These are phyloP conservation scores for Gamsiella multidivaricata DNA, from an alignment of 192 early-diverging fungal species.

Conservation along the genomic window DNA sequence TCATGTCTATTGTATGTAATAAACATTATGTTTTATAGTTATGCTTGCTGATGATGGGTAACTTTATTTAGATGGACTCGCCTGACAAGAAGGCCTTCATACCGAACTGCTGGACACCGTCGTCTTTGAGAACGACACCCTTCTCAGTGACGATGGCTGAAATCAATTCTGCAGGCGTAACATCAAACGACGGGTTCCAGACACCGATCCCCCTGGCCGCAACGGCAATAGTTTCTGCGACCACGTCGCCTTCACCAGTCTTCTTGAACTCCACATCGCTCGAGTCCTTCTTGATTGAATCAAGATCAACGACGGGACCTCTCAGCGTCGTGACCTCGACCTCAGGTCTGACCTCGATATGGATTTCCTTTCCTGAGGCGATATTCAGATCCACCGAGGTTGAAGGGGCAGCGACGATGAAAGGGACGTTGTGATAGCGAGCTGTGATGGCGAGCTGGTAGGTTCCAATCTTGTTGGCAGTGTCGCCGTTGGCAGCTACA, in stretches of 20 bases:
- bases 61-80: too few species aligned
- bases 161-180: constrained; percentile 89
- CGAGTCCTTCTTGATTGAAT: constrained; percentile 20
- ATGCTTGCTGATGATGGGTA: neutral
- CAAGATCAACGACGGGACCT: constrained; percentile 59
- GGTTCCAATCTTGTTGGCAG: constrained; percentile 98
- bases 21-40: too few species aligned
- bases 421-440: constrained; percentile 80
- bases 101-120: constrained; percentile 62
- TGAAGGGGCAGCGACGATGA: constrained; percentile 96
- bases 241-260: neutral
- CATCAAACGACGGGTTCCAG: constrained; percentile 99
- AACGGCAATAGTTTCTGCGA: constrained; percentile 70
- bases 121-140: constrained; percentile 75
- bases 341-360: constrained; percentile 84
- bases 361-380: constrained; percentile 76
- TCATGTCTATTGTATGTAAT: too few species aligned
- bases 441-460: constrained; percentile 97
- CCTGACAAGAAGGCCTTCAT: constrained; percentile 58
- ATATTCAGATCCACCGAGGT: constrained; percentile 90
- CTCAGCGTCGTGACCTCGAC: constrained; percentile 80
- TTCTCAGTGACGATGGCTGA: constrained; percentile 92
- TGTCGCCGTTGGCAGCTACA: constrained; percentile 96
- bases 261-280: constrained; percentile 25
- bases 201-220: constrained; percentile 86